phyloP scores from a whole-genome alignment of 441 rosid species.

The Eruca vesicaria region DNA sequence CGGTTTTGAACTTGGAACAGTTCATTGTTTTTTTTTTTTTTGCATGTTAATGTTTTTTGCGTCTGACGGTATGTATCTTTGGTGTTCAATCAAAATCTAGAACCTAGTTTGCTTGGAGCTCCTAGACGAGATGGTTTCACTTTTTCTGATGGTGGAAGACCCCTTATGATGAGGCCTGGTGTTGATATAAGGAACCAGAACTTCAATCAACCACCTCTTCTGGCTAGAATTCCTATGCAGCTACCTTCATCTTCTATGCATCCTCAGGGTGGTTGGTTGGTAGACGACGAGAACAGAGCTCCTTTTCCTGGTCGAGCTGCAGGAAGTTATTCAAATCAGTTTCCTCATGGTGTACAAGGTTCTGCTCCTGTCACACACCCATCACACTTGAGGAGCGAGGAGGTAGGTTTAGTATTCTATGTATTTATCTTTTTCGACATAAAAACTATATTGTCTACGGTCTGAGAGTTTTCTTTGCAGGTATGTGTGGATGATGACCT shows the following conservation, averaged over 20 bases:
- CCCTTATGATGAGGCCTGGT: constrained; percentile 39
- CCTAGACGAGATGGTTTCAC: constrained; percentile 56
- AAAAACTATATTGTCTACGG: constrained; percentile 1
- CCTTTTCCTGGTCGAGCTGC: constrained; percentile 46
- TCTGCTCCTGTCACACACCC: constrained; percentile 40
- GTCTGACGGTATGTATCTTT: constrained; percentile 15
- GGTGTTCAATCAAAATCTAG: constrained; percentile 39
- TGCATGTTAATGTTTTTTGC: background rate
- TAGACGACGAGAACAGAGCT: constrained; percentile 56
- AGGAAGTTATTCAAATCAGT: constrained; percentile 40
- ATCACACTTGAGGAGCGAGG: constrained; percentile 56
- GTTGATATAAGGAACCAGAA: constrained; percentile 53
- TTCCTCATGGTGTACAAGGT: constrained; percentile 35
- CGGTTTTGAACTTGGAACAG: background rate
- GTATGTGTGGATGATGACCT: constrained; percentile 45
- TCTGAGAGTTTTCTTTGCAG: constrained; percentile 44
- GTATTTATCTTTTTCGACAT: constrained; percentile 8
- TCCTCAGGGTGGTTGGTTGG: constrained; percentile 67
- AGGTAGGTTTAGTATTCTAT: constrained; percentile 44
- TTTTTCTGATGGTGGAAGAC: constrained; percentile 39
- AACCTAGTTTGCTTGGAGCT: constrained; percentile 80
- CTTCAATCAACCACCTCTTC: constrained; percentile 56
- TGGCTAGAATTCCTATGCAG: constrained; percentile 52
- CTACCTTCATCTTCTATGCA: constrained; percentile 40
- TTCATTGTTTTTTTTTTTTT: background rate